These are phyloP conservation scores for Leccinum solheimii DNA, from an alignment of 1,284 basidiomycete species.

Conservation along the genomic window DNA sequence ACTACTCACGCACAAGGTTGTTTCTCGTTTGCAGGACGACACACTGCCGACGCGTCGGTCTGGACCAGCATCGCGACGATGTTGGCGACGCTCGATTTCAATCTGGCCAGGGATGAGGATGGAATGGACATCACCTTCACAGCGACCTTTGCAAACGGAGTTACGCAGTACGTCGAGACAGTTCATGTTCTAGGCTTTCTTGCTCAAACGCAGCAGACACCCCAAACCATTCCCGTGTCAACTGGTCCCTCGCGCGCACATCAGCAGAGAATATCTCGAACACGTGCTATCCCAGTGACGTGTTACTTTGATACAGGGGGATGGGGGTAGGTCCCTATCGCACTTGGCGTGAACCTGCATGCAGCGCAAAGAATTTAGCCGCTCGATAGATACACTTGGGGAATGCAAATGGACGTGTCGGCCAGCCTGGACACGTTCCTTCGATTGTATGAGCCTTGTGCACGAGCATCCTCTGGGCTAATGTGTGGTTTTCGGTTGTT, in stretches of 20 bases:
- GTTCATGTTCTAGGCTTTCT: not conserved
- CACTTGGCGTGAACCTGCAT: not conserved
- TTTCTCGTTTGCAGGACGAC: constrained; percentile 8
- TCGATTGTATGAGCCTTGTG: not conserved
- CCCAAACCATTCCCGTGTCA: constrained; percentile 1
- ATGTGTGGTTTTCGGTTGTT: no score
- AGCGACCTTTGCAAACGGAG: constrained; percentile 8
- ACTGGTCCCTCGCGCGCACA: not conserved
- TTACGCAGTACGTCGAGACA: constrained; percentile 5
- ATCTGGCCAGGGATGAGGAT: constrained; percentile 14
- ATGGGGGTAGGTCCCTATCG: no score
- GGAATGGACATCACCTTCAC: constrained; percentile 14
- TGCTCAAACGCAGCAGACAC: not conserved
- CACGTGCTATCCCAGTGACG: not conserved
- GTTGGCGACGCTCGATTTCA: constrained; percentile 20
- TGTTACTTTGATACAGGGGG: not conserved
- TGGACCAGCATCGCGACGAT: constrained; percentile 23
- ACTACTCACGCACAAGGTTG: not conserved
- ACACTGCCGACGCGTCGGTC: constrained; percentile 21
- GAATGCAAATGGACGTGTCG: no score
- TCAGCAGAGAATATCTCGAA: not conserved
- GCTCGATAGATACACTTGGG: no score
- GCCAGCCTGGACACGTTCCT: no score
- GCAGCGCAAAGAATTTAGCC: no score
- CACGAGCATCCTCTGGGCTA: not conserved